Base-by-base conservation (phyloP, 2,329 filamentous ascomycete species). In the Ophiostoma angusticollis region DNA sequence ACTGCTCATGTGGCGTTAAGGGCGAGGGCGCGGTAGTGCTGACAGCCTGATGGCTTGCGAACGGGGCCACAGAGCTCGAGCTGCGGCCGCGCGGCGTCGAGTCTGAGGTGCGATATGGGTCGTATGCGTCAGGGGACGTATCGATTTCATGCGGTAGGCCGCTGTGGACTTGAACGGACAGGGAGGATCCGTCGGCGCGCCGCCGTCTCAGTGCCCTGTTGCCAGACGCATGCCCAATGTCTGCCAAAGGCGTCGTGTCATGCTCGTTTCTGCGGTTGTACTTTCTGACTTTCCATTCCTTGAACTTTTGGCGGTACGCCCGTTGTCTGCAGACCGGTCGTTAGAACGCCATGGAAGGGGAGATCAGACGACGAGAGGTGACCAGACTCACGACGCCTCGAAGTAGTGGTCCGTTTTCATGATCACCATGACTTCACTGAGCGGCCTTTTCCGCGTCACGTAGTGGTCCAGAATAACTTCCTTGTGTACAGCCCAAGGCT, bases 401-500 rank as follows among this genome's bases (percentile, higher is more conserved):
- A 43, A 41, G 6, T 4, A 11, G 22, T 43, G 31, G 6, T 35
- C 2, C 1, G 5, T 1, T 4, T 11, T 12, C 41, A 43, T 43
- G 9, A 31, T 18, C 3, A 9, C 9, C 22, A 31, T 40, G 5
- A 38, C 35, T 17, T 28, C n/a, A 16, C 4, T 18, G 2, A 44
- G 39, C 13, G 39, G 18, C 9, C 23, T 7, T 12, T 17, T 27
- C 5, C 33, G 12, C 11, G 9, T 8, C 18, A 29, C 21, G 34
- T 69, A 69, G 21, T 66, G 47, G 18, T 45, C 46, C 27, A 56
- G 50, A 42, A 69, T 67, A 21, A 44, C 47, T 1, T 45, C 39
- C 22, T 52, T 55, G 50, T 61, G 47, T 16, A 56, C 51, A 6
- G 56, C 51, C 65, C 65, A 69, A 12, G 54, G 47, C 45, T 67